These are phyloP conservation scores for Penicillium cinerascens DNA, from an alignment of 495 filamentous ascomycete species.

Conservation along the genomic window DNA sequence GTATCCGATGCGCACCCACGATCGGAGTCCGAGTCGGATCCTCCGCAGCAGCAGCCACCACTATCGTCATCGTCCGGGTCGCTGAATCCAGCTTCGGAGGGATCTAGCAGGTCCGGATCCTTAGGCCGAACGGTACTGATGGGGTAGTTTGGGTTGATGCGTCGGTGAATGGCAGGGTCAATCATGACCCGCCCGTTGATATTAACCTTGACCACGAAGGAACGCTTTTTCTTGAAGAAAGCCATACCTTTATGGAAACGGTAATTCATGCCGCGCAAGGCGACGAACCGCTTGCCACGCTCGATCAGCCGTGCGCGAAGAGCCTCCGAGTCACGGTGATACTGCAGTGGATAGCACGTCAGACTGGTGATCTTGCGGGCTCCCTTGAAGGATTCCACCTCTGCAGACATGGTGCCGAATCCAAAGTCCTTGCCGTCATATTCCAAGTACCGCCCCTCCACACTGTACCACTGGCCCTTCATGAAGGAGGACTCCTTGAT, in stretches of 20 bases:
- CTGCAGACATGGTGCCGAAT: constrained; percentile 64
- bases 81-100: constrained; percentile 43
- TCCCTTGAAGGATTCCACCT: constrained; percentile 78
- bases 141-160: constrained; percentile 85
- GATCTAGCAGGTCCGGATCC: constrained; percentile 64
- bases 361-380: constrained; percentile 79
- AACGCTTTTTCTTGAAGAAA: constrained; percentile 78
- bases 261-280: constrained; percentile 79
- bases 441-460: constrained; percentile 82
- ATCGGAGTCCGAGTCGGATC: constrained; percentile 51
- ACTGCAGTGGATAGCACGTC: constrained; percentile 73
- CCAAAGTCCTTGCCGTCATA: constrained; percentile 77
- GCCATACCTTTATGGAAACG: constrained; percentile 77
- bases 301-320: constrained; percentile 68
- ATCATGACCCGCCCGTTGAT: constrained; percentile 92
- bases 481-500: constrained; percentile 68
- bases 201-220: constrained; percentile 71
- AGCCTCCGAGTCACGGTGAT: constrained; percentile 70
- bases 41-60: constrained; percentile 38
- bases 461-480: constrained; percentile 73
- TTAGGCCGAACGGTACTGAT: constrained; percentile 76
- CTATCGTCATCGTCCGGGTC: constrained; percentile 42
- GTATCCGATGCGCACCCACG: constrained; percentile 49
- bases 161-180: constrained; percentile 79
- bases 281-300: constrained; percentile 81